Conservation (phyloP, 352 stramenopile genomes). For the Globisporangium cystogenes region DNA sequence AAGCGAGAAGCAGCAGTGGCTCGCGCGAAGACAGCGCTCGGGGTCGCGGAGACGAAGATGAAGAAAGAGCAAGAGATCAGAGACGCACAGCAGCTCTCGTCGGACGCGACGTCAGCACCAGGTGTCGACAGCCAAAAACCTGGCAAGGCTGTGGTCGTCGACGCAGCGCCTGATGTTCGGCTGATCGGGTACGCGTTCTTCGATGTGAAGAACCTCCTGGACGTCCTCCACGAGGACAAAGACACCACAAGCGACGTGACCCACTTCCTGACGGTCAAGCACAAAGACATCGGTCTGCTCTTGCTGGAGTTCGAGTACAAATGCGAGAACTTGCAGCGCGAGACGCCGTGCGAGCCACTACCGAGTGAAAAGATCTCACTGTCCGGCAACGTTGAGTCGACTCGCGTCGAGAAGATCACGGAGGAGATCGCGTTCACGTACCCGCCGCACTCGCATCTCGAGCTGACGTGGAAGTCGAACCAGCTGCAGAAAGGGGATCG, state of each 20-base stretch:
- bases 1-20: conserved; percentile 4
- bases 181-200: conserved; percentile 44
- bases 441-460: conserved; percentile 27
- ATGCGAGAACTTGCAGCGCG: conserved; percentile 27
- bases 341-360: conserved; percentile 8
- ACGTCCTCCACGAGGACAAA: conserved; percentile 40
- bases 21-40: conserved; percentile 11
- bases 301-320: conserved; percentile 46
- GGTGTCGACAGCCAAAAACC: background rate
- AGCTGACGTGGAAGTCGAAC: conserved; percentile 32
- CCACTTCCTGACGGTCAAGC: conserved; percentile 24
- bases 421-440: conserved; percentile 28
- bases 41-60: conserved; percentile 2
- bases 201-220: conserved; percentile 29
- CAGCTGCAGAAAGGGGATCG: conserved; percentile 24
- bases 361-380: conserved; percentile 22
- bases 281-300: conserved; percentile 34
- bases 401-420: conserved; percentile 2
- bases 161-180: conserved; percentile 9
- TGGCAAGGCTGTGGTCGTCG: background rate
- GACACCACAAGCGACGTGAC: conserved; percentile 34
- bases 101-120: background rate
- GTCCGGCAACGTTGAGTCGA: conserved; percentile 20
- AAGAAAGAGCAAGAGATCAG: background rate
- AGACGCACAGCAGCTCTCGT: background rate